Evolutionary conservation across 2,329 filamentous ascomycete species (phyloP).

Genomic region (Arthroderma uncinatum): DNA sequence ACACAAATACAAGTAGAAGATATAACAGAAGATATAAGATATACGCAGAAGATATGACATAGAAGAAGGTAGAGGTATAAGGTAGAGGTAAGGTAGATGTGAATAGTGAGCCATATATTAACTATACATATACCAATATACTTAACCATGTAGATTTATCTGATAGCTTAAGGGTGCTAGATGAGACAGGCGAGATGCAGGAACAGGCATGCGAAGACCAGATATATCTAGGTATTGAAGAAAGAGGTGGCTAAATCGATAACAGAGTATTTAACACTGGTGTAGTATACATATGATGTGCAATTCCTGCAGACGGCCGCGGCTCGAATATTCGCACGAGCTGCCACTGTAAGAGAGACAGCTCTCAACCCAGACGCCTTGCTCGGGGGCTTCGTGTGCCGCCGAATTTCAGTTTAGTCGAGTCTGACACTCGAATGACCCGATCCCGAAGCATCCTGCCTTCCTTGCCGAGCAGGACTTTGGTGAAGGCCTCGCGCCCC

Average conservation of each 20-base stretch:
- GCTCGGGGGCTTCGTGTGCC: conserved; percentile 76
- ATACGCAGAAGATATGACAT: background rate
- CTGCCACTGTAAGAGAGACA: background rate
- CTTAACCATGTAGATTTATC: no score
- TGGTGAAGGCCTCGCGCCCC: conserved; percentile 79
- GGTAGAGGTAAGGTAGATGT: background rate
- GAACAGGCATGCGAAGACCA: no score
- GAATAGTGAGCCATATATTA: no score
- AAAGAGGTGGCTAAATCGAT: no score
- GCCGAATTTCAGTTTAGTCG: conserved; percentile 88
- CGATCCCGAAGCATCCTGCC: conserved; percentile 62
- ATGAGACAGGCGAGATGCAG: no score
- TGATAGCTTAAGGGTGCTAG: no score
- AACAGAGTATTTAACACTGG: background rate
- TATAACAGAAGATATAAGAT: background rate
- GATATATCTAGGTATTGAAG: no score
- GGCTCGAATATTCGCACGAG: no score
- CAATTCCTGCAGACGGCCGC: no score
- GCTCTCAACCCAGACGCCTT: conserved; percentile 58
- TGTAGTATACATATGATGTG: background rate
- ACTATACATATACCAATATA: no score
- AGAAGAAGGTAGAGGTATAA: background rate
- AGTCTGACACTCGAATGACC: conserved; percentile 71
- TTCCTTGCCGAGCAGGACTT: conserved; percentile 78
- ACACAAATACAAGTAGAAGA: background rate